Conservation (phyloP, 1,139 yeast species). For the Geotrichum europaeum region DNA sequence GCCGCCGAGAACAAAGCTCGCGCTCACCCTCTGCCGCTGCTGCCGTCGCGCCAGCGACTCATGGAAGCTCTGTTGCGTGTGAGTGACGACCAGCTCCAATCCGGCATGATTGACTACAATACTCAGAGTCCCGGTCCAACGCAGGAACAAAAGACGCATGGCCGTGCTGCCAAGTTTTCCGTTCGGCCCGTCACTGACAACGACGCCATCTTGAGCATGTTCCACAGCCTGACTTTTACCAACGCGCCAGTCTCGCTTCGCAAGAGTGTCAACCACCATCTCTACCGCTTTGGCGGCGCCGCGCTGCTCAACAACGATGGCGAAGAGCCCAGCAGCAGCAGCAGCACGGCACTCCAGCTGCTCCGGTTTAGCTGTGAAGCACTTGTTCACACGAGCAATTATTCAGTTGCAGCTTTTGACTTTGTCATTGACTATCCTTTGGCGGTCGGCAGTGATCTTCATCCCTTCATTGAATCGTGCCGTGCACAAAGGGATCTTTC, state of each 20-base stretch:
- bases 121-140: not conserved
- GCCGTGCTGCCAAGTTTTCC: constrained; percentile 1
- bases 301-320: constrained; percentile 10
- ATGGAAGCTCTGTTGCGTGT: not conserved
- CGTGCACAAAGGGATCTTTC: constrained; percentile 19
- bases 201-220: constrained; percentile 18
- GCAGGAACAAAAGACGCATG: not conserved
- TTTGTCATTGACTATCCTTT: constrained; percentile 23
- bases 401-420: constrained; percentile 18
- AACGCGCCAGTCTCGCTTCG: not conserved
- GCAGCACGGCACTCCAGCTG: constrained; percentile 6
- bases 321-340: too few species aligned
- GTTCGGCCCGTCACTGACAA: constrained; percentile 9
- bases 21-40: not conserved
- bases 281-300: constrained; percentile 10
- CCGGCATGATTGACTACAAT: not conserved
- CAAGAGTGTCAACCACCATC: not conserved
- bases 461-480: constrained; percentile 18
- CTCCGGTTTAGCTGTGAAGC: constrained; percentile 21
- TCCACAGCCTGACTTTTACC: constrained; percentile 22
- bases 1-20: not conserved
- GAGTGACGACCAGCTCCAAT: constrained; percentile 1
- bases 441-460: constrained; percentile 18
- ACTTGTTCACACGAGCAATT: constrained; percentile 10
- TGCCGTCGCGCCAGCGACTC: not conserved